phyloP scores from a whole-genome alignment of 768 basidiomycete genomes.

The Candolleomyces aberdarensis region DNA sequence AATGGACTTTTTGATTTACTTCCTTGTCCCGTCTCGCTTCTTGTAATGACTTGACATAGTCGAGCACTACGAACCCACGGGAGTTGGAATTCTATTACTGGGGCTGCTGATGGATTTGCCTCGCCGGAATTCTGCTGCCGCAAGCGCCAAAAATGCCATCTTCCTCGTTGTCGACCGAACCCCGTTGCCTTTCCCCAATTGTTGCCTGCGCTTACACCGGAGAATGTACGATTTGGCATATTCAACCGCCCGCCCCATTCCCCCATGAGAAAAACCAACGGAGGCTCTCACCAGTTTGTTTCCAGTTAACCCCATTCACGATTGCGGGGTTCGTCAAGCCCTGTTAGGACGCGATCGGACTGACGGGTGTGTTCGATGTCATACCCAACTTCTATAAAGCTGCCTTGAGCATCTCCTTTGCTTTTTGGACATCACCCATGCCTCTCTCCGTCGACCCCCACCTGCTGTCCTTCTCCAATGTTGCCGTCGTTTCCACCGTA shows the following conservation, averaged over 20 bases:
- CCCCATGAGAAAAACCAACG: conserved; percentile 7
- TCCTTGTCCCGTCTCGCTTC: conserved; percentile 23
- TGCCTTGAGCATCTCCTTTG: conserved; percentile 9
- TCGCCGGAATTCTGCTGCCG: conserved; percentile 14
- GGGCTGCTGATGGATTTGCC: conserved; percentile 15
- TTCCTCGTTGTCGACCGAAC: conserved; percentile 7
- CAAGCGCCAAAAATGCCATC: conserved; percentile 15
- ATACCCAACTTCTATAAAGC: conserved; percentile 23
- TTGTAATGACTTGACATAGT: conserved; percentile 30
- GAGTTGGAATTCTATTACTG: conserved; percentile 19
- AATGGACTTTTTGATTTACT: conserved; percentile 20
- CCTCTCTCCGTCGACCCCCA: conserved; percentile 12
- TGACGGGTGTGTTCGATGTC: conserved; percentile 26
- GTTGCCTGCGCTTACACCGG: conserved; percentile 3
- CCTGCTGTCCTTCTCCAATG: neutral
- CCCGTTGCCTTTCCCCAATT: neutral
- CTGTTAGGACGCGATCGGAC: conserved; percentile 6
- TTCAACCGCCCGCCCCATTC: neutral
- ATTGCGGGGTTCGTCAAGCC: conserved; percentile 4
- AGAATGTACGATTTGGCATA: conserved; percentile 3
- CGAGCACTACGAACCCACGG: conserved; percentile 23
- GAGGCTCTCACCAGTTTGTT: conserved; percentile 5
- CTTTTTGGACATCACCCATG: conserved; percentile 4
- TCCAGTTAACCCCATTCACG: conserved; percentile 6
- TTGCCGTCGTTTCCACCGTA: conserved; percentile 10